Base-by-base conservation (phyloP, 163 green algal genomes). In the Prototheca wickerhamii region DNA sequence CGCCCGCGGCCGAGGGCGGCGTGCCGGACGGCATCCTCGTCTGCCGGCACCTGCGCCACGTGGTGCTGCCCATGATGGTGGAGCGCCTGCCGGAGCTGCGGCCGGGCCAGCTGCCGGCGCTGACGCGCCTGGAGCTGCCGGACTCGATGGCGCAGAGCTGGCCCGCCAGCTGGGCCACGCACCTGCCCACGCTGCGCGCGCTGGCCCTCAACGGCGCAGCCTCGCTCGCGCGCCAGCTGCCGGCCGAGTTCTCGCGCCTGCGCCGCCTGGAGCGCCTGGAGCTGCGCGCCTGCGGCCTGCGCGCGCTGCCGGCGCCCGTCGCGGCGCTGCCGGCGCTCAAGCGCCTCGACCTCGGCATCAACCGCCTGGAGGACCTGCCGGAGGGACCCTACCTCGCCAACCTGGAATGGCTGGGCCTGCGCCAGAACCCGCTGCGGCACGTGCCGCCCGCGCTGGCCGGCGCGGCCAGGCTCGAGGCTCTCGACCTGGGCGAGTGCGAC, bases 11-110 rank as follows among this genome's bases (percentile, higher is more conserved):
- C 46, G 33, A 29, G 34, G 57, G 21, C 33, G 43, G 23, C 0
- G 63, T 71, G 56, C 64, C 64, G 0, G 57, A 64, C 0, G 64
- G 64, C 64, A 71, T 71, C 44, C 57, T 71, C 32, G 64, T 31
- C 3, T 52, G 63, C 33, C 28, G 43, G 55, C 50, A 52, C 15
- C 64, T 71, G 57, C 51, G 50, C 5, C 21, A 44, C n/a, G 44
- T 71, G 57, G 64, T 61, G 44, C 64, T 71, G 33, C 64, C 64
- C 3, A 40, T 60, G 64, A 43, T 55, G 44, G 44, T 65, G 32
- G 60, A 40, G 26, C 4, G 12, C 0, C 57, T 71, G 57, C 64
- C 64, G 4, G 64, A 71, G 18, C 46, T 71, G 44, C 56, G 57
- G 44, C 64, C 64, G 0, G 64, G 64, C 20, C 64, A 71, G 49